phyloP scores from a whole-genome alignment of 768 basidiomycete species.

The Leccinum uliginosum region DNA sequence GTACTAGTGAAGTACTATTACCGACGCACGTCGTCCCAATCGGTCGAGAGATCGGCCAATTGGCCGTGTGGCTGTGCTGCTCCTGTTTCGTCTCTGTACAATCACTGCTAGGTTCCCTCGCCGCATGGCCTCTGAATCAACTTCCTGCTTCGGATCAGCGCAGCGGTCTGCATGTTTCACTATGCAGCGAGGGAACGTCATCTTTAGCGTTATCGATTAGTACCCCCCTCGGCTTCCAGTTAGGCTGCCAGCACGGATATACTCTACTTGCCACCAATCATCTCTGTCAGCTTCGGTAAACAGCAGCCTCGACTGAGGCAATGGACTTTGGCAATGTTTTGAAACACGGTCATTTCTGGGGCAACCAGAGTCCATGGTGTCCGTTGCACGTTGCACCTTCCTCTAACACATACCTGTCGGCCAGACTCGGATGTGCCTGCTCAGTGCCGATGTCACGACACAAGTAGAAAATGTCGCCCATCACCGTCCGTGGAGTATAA shows the following conservation, averaged over 20 bases:
- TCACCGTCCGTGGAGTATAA: constrained; percentile 1
- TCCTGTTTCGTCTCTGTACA: no score
- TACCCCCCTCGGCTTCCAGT: not conserved
- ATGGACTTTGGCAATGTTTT: not conserved
- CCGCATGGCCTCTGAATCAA: not conserved
- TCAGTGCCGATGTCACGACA: not conserved
- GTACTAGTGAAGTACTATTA: no score
- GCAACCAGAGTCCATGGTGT: not conserved
- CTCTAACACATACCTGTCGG: not conserved
- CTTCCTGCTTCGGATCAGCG: not conserved
- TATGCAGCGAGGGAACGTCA: not conserved
- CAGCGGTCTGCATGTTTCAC: not conserved
- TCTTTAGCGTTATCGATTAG: not conserved
- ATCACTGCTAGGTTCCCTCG: not conserved
- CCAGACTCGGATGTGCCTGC: not conserved
- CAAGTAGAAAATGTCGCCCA: not conserved
- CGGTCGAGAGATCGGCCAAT: no score
- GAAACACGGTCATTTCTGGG: not conserved
- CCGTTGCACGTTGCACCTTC: not conserved
- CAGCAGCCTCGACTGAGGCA: not conserved
- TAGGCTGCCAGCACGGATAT: not conserved
- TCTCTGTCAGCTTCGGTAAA: not conserved
- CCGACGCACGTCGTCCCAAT: no score
- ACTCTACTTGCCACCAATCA: not conserved
- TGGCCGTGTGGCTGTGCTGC: no score